Base-by-base conservation (phyloP, 192 early-diverging fungal genomes). In the Backusella tarrabulga region DNA sequence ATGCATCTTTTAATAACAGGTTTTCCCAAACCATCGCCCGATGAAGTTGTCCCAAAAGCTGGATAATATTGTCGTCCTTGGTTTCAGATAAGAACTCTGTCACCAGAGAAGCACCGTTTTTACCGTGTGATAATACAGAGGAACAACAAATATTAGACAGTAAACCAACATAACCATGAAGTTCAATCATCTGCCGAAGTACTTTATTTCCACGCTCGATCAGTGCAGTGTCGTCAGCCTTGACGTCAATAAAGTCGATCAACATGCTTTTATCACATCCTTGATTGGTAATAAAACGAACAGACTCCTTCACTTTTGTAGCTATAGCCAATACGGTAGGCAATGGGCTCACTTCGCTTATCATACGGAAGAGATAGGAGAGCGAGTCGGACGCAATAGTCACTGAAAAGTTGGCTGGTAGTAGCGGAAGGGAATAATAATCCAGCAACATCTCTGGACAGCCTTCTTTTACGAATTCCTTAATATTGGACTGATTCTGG, bases 361-460 rank as follows among this genome's bases (percentile, higher is more conserved):
- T 83, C 12, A 91, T 52, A 19, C 91, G 85, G 73, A 97, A 86
- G 11, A 94, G 81, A 76, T 93, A 91, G 11, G 90, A 88, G 14
- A 95, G 77, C 8, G 93, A 90, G 76, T 90, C 88, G 26, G 90
- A 92, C 0, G 91, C 86, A 42, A 85, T 81, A 1, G 89, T 84
- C 8, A 88, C 83, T 1, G 90, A 87, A 75, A 96, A 92, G 73
- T 95, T 91, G 72, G 90, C 91, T 3, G 96, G 95, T 2, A 95
- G 70, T 7, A 87, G 82, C 1, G 92, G 92, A 15, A 95, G 83
- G 0, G 83, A 79, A 71, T 89, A 93, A 32, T 92, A 88, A 44
- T 87, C 74, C 29, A 95, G 71, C 17, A 97, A 74, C 11, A 91
- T 76, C 21, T 90, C 83, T 7, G 92, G 78, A 7, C 93, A 93